Evolutionary conservation across 1,284 basidiomycete species (phyloP).

Genomic region (Leccinum colubrinum): DNA sequence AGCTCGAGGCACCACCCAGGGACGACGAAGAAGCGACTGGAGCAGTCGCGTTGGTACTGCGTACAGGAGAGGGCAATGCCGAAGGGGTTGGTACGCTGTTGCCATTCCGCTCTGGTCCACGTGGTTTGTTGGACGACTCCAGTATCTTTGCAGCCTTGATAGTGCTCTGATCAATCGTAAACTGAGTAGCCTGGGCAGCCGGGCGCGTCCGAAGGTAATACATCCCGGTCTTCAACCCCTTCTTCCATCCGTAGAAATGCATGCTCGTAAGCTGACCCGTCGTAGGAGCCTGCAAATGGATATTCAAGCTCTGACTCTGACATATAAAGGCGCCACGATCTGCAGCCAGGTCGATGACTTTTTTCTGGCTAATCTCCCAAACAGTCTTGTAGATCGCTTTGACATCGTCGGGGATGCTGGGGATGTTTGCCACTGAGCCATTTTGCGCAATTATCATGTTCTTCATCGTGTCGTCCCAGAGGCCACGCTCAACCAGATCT

Average conservation of each 20-base stretch:
- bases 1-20: constrained; percentile 35
- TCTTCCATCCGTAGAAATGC: constrained; percentile 99
- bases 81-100: constrained; percentile 37
- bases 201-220: constrained; percentile 96
- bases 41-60: constrained; percentile 10
- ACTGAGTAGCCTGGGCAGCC: constrained; percentile 95
- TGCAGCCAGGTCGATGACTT: constrained; percentile 95
- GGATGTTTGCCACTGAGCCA: constrained; percentile 92
- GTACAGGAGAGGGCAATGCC: constrained; percentile 35
- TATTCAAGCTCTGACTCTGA: constrained; percentile 90
- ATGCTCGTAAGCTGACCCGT: constrained; percentile 95
- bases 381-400: constrained; percentile 99
- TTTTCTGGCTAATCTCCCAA: constrained; percentile 99
- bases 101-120: constrained; percentile 14
- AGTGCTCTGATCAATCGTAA: constrained; percentile 88
- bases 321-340: constrained; percentile 99
- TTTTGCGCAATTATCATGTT: constrained; percentile 98
- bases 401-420: constrained; percentile 82
- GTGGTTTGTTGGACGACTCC: constrained; percentile 29
- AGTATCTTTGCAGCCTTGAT: constrained; percentile 73
- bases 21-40: constrained; percentile 22
- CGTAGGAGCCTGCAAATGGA: constrained; percentile 91
- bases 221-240: constrained; percentile 98
- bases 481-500: constrained; percentile 91
- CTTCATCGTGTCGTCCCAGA: constrained; percentile 99